Conservation (phyloP, 2,329 filamentous ascomycete genomes). For the Scortechinia acanthostroma region DNA sequence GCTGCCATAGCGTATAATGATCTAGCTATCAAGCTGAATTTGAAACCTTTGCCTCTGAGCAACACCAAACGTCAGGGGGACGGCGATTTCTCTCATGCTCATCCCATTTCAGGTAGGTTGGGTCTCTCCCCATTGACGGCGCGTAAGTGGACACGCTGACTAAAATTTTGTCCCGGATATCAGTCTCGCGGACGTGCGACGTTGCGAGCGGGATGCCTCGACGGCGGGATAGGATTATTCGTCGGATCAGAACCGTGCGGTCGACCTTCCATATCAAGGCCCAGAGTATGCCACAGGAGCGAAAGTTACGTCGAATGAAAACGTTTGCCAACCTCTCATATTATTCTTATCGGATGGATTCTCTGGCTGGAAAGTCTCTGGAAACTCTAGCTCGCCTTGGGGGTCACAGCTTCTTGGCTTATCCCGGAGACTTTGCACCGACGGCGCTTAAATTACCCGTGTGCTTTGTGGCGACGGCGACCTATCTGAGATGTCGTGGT, state of each 20-base stretch:
- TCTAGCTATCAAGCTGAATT: neutral
- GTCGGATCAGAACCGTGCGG: neutral
- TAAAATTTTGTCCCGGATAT: too few relatives aligned
- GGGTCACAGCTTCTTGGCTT: slow-evolving; percentile 24
- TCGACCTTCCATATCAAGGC: neutral
- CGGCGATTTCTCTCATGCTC: too few relatives aligned
- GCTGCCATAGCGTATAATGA: neutral
- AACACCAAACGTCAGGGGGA: too few relatives aligned
- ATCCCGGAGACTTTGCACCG: slow-evolving; percentile 25
- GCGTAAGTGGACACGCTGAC: too few relatives aligned
- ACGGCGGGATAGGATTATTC: neutral
- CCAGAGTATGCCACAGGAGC: slow-evolving; percentile 1
- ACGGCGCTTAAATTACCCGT: slow-evolving; percentile 24
- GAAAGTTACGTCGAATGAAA: slow-evolving; percentile 23
- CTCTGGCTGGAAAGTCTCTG: slow-evolving; percentile 22
- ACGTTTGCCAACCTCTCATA: slow-evolving; percentile 21
- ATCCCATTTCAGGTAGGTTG: too few relatives aligned
- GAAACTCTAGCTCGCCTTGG: slow-evolving; percentile 30
- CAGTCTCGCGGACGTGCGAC: slow-evolving; percentile 1
- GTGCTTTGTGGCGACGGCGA: slow-evolving; percentile 29
- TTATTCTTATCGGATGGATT: slow-evolving; percentile 15
- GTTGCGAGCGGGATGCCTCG: too few relatives aligned
- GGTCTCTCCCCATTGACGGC: too few relatives aligned
- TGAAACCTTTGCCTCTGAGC: neutral
- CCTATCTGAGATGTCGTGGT: slow-evolving; percentile 24